A percentile compares a stretch with the other conserved stretches of the same genome.
Conservation (phyloP, 345 rosid genomes). For the Limnanthes douglasii region DNA sequence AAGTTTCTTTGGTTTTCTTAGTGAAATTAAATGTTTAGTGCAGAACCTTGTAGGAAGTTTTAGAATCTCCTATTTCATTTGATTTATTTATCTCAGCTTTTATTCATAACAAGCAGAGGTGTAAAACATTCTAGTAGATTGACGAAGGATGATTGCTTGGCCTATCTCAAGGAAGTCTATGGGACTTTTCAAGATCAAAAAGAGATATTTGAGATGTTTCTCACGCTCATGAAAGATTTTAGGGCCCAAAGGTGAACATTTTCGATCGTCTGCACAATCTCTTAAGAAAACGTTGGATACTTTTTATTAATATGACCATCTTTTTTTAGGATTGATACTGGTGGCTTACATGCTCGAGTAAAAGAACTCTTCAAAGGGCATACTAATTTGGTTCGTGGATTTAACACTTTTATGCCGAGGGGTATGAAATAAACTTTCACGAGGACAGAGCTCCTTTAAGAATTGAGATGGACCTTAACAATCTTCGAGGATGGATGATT, state of each 20-base stretch:
- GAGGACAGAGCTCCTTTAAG: conserved; percentile 47
- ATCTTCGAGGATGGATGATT: too few species aligned
- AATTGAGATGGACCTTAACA: too few species aligned
- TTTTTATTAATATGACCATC: too few species aligned
- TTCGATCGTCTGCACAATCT: too few species aligned
- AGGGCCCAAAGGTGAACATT: conserved; percentile 87
- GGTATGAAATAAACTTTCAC: conserved; percentile 67
- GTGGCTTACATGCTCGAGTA: conserved; percentile 79
- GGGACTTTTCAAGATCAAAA: conserved; percentile 63
- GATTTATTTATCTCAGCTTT: too few species aligned
- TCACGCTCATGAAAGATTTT: conserved; percentile 76
- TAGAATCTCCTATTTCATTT: too few species aligned
- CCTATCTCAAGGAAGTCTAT: conserved; percentile 60
- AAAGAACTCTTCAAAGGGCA: conserved; percentile 89
- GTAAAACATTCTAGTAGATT: too few species aligned
- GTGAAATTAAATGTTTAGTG: too few species aligned
- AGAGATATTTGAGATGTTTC: conserved; percentile 54
- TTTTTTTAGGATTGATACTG: conserved; percentile 75
- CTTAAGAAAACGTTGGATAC: too few species aligned
- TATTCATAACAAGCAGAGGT: too few species aligned
- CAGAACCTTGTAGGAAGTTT: too few species aligned
- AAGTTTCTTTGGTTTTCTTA: too few species aligned
- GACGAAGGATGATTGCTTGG: conserved; percentile 50
- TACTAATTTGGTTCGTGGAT: conserved; percentile 71
- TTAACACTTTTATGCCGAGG: conserved; percentile 93